Conservation (phyloP, 129 eudicot genomes). For the Artemisia tridentata region DNA sequence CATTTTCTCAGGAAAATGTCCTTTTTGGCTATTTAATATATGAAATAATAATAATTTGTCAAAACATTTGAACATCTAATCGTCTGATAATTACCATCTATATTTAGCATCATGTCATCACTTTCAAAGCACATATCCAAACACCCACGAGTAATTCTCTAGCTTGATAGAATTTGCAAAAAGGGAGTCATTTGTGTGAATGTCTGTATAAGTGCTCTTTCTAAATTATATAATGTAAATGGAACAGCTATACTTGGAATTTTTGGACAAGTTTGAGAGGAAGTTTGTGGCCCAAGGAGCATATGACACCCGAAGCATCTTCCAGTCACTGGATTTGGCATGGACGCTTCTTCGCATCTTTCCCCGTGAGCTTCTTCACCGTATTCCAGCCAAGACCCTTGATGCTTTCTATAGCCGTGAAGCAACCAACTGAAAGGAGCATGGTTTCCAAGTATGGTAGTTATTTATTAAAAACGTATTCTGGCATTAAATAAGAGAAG, state of each 20-base stretch:
- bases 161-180: no score
- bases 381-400: slow-evolving; percentile 99
- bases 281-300: slow-evolving; percentile 99
- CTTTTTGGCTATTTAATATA: no score
- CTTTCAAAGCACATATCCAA: no score
- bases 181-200: no score
- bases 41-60: no score
- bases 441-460: slow-evolving; percentile 3
- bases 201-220: neutral
- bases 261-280: slow-evolving; percentile 98
- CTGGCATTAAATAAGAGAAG: slow-evolving; percentile 24
- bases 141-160: no score
- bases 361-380: slow-evolving; percentile 98
- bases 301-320: slow-evolving; percentile 93
- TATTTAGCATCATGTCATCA: no score
- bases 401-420: slow-evolving; percentile 94
- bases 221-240: neutral
- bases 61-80: no score
- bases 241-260: slow-evolving; percentile 82
- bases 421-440: slow-evolving; percentile 43
- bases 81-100: no score
- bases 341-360: slow-evolving; percentile 96
- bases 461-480: slow-evolving; percentile 4
- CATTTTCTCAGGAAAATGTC: no score
- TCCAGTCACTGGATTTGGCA: slow-evolving; percentile 96